Conservation (phyloP, 225 moss, liverwort and hornwort genomes). For the Physcomitrium patens region DNA sequence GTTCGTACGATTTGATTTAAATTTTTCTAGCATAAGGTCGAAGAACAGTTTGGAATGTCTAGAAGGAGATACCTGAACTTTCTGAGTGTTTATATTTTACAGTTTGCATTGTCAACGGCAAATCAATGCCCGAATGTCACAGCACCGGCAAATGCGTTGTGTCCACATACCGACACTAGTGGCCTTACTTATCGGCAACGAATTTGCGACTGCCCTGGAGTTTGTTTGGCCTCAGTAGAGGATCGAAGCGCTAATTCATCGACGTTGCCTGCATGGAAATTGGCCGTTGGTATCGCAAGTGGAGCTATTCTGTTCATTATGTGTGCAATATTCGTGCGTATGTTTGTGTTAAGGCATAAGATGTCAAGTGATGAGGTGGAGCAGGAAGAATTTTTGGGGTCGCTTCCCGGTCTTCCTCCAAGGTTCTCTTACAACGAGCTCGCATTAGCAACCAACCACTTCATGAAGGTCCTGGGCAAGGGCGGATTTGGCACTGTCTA, state of each 20-base stretch:
- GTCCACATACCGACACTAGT: constrained; percentile 32
- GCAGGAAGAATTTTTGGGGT: constrained; percentile 3
- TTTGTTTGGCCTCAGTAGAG: constrained; percentile 27
- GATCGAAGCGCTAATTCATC: too few species aligned
- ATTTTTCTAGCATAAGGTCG: too few species aligned
- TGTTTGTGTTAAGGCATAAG: not conserved
- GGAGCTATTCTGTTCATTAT: not conserved
- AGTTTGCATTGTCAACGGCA: constrained; percentile 39
- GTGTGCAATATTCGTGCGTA: not conserved
- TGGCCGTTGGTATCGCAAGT: not conserved
- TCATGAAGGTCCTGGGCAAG: constrained; percentile 33
- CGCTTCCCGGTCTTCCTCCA: not conserved
- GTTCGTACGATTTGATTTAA: too few species aligned
- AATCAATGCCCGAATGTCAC: constrained; percentile 29
- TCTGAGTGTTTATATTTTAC: constrained; percentile 10
- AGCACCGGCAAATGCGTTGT: constrained; percentile 24
- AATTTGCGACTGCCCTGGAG: constrained; percentile 35
- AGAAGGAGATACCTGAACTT: constrained; percentile 1
- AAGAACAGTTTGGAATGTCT: too few species aligned
- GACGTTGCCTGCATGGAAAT: constrained; percentile 14
- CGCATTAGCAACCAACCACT: constrained; percentile 13
- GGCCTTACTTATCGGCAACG: constrained; percentile 30
- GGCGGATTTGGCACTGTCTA: constrained; percentile 46
- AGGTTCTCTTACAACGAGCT: constrained; percentile 30
- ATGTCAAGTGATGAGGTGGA: not conserved